phyloP scores from a whole-genome alignment of 2,329 filamentous ascomycete species.

The Aaosphaeria pasadenensis region DNA sequence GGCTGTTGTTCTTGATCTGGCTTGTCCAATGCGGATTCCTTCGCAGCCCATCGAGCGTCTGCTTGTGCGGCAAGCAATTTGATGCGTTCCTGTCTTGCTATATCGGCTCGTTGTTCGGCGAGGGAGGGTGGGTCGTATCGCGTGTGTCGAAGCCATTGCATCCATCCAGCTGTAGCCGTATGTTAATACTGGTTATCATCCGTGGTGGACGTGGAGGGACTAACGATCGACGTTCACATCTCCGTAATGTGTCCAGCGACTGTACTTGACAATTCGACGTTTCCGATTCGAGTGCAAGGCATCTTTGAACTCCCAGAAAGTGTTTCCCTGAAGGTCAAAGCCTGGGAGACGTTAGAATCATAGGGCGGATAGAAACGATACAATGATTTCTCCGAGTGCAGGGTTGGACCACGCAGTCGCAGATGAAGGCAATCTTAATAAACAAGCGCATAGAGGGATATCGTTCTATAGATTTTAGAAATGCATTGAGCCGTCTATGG shows the following conservation, averaged over 20 bases:
- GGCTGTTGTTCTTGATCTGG: slow-evolving; percentile 49
- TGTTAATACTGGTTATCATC: background rate
- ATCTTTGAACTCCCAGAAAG: slow-evolving; percentile 66
- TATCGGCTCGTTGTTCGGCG: slow-evolving; percentile 57
- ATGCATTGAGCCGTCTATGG: too few species aligned
- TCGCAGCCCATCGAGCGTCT: slow-evolving; percentile 60
- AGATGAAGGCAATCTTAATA: too few species aligned
- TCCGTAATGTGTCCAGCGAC: slow-evolving; percentile 51
- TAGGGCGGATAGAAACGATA: background rate
- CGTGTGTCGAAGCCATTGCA: slow-evolving; percentile 65
- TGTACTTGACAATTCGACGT: slow-evolving; percentile 59
- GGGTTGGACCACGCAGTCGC: background rate
- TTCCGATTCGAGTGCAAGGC: slow-evolving; percentile 51
- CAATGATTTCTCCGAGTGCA: background rate
- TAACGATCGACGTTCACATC: slow-evolving; percentile 60
- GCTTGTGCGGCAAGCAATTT: slow-evolving; percentile 59
- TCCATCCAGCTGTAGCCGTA: slow-evolving; percentile 56
- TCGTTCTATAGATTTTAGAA: too few species aligned
- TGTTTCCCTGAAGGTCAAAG: slow-evolving; percentile 61
- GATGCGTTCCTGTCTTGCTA: slow-evolving; percentile 56
- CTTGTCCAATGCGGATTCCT: slow-evolving; percentile 57
- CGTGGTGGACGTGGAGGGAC: slow-evolving; percentile 1
- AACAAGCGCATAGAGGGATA: too few species aligned
- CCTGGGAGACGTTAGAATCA: slow-evolving; percentile 39
- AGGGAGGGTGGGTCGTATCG: slow-evolving; percentile 55